phyloP scores from a whole-genome alignment of 202 grass and related monocot genomes.

The Brachypodium distachyon region DNA sequence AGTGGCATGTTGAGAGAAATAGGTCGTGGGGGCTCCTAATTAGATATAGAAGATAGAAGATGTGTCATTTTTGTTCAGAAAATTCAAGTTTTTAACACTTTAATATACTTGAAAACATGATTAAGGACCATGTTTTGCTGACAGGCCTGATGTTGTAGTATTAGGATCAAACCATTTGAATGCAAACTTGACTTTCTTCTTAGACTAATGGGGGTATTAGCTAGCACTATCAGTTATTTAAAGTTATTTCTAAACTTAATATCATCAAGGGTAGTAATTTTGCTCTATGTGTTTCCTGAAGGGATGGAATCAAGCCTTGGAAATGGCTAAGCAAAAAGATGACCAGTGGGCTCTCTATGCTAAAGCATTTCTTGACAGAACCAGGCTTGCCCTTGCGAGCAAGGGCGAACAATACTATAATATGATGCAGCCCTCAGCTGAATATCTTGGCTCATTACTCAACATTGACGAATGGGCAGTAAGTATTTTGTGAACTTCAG shows the following conservation, averaged over 20 bases:
- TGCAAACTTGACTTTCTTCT: conserved; percentile 1
- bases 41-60: too few species aligned
- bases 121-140: background rate
- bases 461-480: conserved; percentile 75
- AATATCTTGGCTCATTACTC: conserved; percentile 95
- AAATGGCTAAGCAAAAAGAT: conserved; percentile 70
- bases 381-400: conserved; percentile 78
- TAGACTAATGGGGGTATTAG: background rate
- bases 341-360: conserved; percentile 86
- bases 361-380: conserved; percentile 97
- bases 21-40: too few species aligned
- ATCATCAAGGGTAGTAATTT: conserved; percentile 1
- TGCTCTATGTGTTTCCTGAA: conserved; percentile 32
- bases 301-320: conserved; percentile 83
- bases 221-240: background rate
- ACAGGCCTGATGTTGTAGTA: background rate
- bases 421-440: conserved; percentile 85
- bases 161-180: conserved; percentile 7
- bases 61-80: background rate
- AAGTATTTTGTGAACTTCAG: conserved; percentile 38
- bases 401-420: conserved; percentile 81
- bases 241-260: conserved; percentile 14
- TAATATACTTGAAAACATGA: background rate
- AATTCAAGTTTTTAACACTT: background rate
- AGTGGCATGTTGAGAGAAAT: too few species aligned